Evolutionary conservation across 116 monocot species (phyloP).

Genomic region (Phalaenopsis hybrid): DNA sequence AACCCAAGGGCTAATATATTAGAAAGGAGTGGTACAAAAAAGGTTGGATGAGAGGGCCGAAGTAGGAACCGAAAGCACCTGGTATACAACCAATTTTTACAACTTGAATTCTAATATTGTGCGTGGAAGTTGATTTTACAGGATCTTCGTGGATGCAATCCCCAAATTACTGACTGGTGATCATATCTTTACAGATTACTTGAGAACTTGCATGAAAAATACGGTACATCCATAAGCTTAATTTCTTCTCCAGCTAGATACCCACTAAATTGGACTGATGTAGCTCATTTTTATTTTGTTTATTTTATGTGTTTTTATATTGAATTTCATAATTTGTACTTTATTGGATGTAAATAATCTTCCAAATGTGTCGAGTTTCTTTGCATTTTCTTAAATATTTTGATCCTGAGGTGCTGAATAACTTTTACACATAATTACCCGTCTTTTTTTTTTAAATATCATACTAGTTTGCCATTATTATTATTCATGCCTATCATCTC

Average conservation of each 20-base stretch:
- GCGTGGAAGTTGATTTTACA: slow-evolving; percentile 18
- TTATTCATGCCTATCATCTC: not conserved
- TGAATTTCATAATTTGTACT: not conserved
- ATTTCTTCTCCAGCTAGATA: not conserved
- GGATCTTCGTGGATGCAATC: slow-evolving; percentile 63
- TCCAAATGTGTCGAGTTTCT: not conserved
- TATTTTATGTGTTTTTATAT: not conserved
- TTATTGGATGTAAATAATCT: not conserved
- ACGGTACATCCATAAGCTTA: slow-evolving; percentile 29
- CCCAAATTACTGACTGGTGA: slow-evolving; percentile 74
- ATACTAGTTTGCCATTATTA: not conserved
- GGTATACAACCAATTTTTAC: not conserved
- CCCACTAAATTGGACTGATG: not conserved
- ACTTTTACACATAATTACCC: not conserved
- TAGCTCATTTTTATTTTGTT: not conserved
- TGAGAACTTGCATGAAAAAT: slow-evolving; percentile 30
- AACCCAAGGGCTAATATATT: too few species aligned
- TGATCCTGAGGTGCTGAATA: not conserved
- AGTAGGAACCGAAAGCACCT: too few species aligned
- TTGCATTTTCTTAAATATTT: slow-evolving; percentile 2
- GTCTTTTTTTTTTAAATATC: not conserved
- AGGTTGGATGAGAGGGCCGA: too few species aligned
- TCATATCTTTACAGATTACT: slow-evolving; percentile 17
- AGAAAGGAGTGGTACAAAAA: too few species aligned
- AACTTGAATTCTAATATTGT: not conserved